These are phyloP conservation scores for Trichoderma asperelloides DNA, from an alignment of 495 filamentous ascomycete genomes.

Conservation along the genomic window DNA sequence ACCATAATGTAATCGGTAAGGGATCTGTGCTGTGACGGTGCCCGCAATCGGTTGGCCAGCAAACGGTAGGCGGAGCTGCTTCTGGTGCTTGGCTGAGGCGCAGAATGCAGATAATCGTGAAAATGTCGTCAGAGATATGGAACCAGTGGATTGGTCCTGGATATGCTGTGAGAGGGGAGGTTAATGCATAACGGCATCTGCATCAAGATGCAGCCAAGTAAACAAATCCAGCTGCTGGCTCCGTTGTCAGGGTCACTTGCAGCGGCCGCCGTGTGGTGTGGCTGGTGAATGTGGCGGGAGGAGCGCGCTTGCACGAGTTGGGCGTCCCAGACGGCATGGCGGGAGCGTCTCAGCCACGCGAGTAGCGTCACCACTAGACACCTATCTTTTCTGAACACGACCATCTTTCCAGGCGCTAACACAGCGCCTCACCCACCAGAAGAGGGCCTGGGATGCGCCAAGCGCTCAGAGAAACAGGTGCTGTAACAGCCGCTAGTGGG, in stretches of 20 bases:
- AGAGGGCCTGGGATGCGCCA: background rate
- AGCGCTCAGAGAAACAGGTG: background rate
- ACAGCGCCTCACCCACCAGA: background rate
- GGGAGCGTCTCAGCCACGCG: background rate
- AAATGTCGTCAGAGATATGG: background rate
- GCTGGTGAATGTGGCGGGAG: background rate
- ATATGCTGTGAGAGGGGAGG: background rate
- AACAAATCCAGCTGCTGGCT: constrained; percentile 13
- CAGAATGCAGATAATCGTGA: background rate
- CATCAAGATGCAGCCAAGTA: constrained; percentile 10
- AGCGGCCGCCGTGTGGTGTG: background rate
- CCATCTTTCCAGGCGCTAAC: background rate
- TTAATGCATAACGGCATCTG: constrained; percentile 14
- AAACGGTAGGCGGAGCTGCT: background rate
- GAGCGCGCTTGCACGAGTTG: background rate
- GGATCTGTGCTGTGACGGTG: background rate
- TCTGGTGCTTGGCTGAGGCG: background rate
- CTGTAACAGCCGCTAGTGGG: background rate
- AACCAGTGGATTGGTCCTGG: background rate
- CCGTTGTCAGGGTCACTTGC: background rate
- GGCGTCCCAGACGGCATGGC: background rate
- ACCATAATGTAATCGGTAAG: constrained; percentile 2
- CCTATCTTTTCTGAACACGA: no score
- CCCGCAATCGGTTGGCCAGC: constrained; percentile 1
- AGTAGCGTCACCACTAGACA: background rate